These are phyloP conservation scores for Arabis hirsuta DNA, from an alignment of 345 rosid species.

Conservation along the genomic window DNA sequence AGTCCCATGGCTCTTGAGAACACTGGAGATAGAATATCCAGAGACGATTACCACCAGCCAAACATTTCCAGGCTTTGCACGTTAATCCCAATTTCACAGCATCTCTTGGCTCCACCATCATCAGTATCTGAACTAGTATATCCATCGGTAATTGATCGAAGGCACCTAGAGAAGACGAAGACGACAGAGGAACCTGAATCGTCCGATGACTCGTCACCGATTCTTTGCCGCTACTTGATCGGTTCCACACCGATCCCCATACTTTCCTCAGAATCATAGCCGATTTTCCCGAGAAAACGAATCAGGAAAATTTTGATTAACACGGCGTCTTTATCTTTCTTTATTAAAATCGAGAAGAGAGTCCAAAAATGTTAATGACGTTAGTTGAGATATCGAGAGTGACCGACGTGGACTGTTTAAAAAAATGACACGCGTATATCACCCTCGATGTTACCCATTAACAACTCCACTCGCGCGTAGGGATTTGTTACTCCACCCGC, in stretches of 20 bases:
- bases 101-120: slow-evolving; percentile 65
- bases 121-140: slow-evolving; percentile 62
- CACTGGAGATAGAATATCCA: slow-evolving; percentile 73
- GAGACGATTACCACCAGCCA: slow-evolving; percentile 60
- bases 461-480: not conserved
- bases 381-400: slow-evolving; percentile 17
- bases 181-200: slow-evolving; percentile 15
- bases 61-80: slow-evolving; percentile 54
- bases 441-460: too few species aligned
- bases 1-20: slow-evolving; percentile 55
- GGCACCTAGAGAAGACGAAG: slow-evolving; percentile 52
- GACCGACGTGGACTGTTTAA: slow-evolving; percentile 13
- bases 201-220: slow-evolving; percentile 10
- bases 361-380: not conserved
- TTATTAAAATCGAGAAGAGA: not conserved
- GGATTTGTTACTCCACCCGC: slow-evolving; percentile 8
- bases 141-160: slow-evolving; percentile 72
- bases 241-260: slow-evolving; percentile 52
- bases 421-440: slow-evolving; percentile 10
- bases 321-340: not conserved
- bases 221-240: slow-evolving; percentile 31
- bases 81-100: slow-evolving; percentile 55
- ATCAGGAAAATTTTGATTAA: not conserved
- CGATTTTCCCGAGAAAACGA: slow-evolving; percentile 36
- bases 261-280: slow-evolving; percentile 55